Evolutionary conservation across 176 grass and related monocot genomes (phyloP), one percentile per base, ranked within the genome.

Genomic region (Triticum dicoccoides): DNA sequence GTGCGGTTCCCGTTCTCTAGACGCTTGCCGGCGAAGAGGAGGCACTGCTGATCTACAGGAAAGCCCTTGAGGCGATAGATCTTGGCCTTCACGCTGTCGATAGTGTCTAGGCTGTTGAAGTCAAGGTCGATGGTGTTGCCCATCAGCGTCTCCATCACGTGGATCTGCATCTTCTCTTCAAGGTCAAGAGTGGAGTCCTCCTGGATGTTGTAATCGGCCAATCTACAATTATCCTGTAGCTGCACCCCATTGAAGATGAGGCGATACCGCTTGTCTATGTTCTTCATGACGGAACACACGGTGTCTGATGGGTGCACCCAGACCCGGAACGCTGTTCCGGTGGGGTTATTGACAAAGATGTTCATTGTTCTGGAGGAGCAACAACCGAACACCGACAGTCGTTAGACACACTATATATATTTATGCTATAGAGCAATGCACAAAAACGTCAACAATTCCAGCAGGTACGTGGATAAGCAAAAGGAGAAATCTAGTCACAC

Each of bases 271-370:
- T 5, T 75, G 30, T 13, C 1, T 1, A 73, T 13, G 11, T 42
- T 24, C 12, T 38, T 5, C 69, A 24, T 73, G 2, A 73, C 38
- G 3, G 9, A 45, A n/a, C 4, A 0, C 0, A 75, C 12, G 56
- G 82, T 75, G 33, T 84, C 82, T 64, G 56, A 47, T 47, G 54
- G 69, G 8, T 75, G 11, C 11, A 61, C 82, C 25, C 2, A 47
- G 25, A 84, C 25, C 25, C 37, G 8, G 25, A 64, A 64, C 33
- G 25, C 75, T 58, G 15, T 75, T 3, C 70, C 70, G 2, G 70
- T 64, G 17, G 82, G 7, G 11, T 5, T 84, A 11, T 61, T 84
- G 56, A 84, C 82, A 24, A 64, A 49, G 82, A 84, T 13, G 3
- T 64, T 25, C 82, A 84, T 51, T 51, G 47, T 76, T 24, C 6